Evolutionary conservation across 768 basidiomycete species (phyloP), one percentile per base, ranked within the genome.

Genomic region (Boletus reticulatus): DNA sequence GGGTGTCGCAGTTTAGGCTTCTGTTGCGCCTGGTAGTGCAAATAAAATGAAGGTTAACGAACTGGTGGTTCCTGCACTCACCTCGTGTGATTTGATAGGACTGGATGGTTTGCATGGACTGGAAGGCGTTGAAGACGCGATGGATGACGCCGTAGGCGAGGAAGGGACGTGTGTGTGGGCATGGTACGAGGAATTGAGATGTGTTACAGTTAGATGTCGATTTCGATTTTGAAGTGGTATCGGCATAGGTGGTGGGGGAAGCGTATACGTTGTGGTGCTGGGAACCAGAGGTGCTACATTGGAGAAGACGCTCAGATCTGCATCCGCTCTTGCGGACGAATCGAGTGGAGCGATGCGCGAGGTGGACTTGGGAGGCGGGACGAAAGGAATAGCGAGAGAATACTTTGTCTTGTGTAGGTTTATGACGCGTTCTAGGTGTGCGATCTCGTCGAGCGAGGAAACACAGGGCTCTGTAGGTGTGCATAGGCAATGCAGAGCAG

Each of bases 1-100:
- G 89, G 90, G 68, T 92, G 89, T 43, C 88, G 85, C 43, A 92
- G 73, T 64, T 81, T 84, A 6, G 75, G 65, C 19, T 72, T 74
- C 4, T 61, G n/a, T 17, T 48, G 42, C 9, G 31, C 34, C 58
- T 63, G 36, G 29, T n/a, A n/a, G 20, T 20, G 29, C n/a, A 32
- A 27, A 10, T 22, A 22, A 22, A 22, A 22, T 22, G 2, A 22
- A 22, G 22, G 48, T 52, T 14, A 47, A 43, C 7, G 12, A 44
- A 39, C 17, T 27, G 1, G 17, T 24, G 12, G 8, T 17, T 4
- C 6, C 12, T 13, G 45, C 31, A 50, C 60, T 50, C 12, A 60
- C 61, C 37, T 57, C 56, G 19, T 47, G 29, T 7, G 4, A 20
- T 55, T 62, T 71, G 29, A 52, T 11, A 0, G 70, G 69, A 53